phyloP scores from a whole-genome alignment of 2,329 filamentous ascomycete genomes.

The Endocalyx cinctus region DNA sequence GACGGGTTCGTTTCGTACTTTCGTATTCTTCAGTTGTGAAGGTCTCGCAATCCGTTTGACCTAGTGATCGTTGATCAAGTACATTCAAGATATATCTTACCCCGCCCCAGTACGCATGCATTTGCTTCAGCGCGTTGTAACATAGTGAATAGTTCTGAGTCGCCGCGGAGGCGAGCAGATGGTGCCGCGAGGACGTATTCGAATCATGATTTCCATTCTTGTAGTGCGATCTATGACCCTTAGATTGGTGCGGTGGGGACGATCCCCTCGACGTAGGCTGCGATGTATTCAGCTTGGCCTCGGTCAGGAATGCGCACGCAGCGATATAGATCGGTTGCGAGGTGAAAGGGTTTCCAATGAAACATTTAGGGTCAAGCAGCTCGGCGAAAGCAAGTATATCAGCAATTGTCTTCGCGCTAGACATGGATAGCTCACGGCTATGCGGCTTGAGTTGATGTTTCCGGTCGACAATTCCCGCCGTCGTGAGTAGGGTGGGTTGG shows the following conservation, averaged over 20 bases:
- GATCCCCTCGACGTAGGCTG: constrained; percentile 59
- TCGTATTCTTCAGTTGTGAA: constrained; percentile 72
- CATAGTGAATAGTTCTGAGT: constrained; percentile 85
- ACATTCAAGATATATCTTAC: constrained; percentile 83
- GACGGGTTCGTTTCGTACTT: constrained; percentile 53
- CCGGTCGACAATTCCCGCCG: constrained; percentile 55
- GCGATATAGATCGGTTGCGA: constrained; percentile 90
- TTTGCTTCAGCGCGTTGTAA: constrained; percentile 74
- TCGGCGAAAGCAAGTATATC: constrained; percentile 85
- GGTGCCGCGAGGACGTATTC: constrained; percentile 59
- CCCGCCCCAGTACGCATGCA: constrained; percentile 83
- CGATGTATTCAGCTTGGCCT: constrained; percentile 68
- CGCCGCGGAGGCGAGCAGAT: constrained; percentile 72
- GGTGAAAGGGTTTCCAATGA: constrained; percentile 83
- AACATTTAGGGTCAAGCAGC: constrained; percentile 78
- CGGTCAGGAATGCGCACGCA: constrained; percentile 82
- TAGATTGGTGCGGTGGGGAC: constrained; percentile 39
- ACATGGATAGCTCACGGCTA: constrained; percentile 78
- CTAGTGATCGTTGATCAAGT: constrained; percentile 81
- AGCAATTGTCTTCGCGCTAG: constrained; percentile 85
- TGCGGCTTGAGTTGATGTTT: constrained; percentile 73
- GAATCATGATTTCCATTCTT: constrained; percentile 18
- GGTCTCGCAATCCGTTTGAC: constrained; percentile 72
- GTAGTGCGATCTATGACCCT: constrained; percentile 14
- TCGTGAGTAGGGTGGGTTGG: constrained; percentile 76